Conservation (phyloP, 176 grass and related monocot genomes). For the Rhynchospora breviuscula region DNA sequence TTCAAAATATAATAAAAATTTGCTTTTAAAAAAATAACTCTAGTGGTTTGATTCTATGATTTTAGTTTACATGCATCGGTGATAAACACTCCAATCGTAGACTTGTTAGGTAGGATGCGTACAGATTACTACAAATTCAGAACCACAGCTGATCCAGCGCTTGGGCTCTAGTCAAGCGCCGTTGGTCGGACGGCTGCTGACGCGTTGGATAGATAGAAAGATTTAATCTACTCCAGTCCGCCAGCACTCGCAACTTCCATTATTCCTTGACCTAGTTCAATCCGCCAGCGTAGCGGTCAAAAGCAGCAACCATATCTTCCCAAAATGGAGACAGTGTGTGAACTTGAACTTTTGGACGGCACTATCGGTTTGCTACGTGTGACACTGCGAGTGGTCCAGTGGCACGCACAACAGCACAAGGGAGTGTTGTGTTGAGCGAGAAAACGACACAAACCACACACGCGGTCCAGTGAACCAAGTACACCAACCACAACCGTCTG, state of each 20-base stretch:
- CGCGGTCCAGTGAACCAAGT: constrained; percentile 20
- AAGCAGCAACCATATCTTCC: background rate
- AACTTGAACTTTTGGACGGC: background rate
- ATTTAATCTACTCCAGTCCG: background rate
- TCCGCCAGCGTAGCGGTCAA: background rate
- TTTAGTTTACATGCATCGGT: too few species aligned
- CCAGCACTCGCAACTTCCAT: background rate
- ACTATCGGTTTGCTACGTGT: background rate
- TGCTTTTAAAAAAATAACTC: too few species aligned
- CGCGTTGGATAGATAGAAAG: too few species aligned
- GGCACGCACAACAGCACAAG: background rate
- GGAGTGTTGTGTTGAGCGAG: background rate
- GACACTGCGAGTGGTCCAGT: background rate
- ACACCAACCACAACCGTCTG: background rate
- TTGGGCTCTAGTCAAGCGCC: too few species aligned
- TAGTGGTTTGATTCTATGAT: too few species aligned
- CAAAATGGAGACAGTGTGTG: background rate
- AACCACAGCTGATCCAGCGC: too few species aligned
- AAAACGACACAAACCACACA: background rate
- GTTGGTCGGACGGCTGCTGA: too few species aligned
- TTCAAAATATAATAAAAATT: too few species aligned
- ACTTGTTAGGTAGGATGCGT: too few species aligned
- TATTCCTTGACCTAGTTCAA: background rate
- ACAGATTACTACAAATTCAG: too few species aligned
- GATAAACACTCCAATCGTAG: background rate